Evolutionary conservation across 2,329 filamentous ascomycete genomes (phyloP).

Genomic region (Rugonectria rugulosa): DNA sequence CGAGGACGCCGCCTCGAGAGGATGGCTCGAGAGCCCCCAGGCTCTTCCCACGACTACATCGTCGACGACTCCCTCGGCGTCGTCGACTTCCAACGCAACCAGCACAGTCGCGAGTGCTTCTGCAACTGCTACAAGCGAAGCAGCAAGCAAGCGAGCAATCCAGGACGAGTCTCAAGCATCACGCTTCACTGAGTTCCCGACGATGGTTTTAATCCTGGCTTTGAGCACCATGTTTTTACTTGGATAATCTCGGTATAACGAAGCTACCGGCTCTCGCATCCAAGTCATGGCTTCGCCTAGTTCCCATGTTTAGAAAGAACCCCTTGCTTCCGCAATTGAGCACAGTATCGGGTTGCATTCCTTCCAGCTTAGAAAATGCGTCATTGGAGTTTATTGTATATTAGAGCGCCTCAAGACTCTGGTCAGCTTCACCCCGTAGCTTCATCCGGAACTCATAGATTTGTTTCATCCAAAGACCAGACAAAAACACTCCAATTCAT

Average conservation of each 20-base stretch:
- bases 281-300: no score
- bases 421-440: no score
- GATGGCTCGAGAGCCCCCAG: slow-evolving; percentile 15
- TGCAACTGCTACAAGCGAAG: not conserved
- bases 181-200: slow-evolving; percentile 3
- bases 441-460: no score
- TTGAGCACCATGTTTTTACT: slow-evolving; percentile 12
- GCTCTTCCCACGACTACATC: not conserved
- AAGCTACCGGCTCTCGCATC: no score
- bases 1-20: slow-evolving; percentile 11
- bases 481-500: no score
- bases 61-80: not conserved
- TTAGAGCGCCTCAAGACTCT: no score
- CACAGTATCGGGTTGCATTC: no score
- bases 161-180: slow-evolving; percentile 9
- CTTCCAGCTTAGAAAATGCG: no score
- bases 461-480: no score
- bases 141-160: not conserved
- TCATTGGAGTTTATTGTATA: no score
- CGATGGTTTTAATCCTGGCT: slow-evolving; percentile 9
- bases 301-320: no score
- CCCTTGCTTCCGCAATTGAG: no score
- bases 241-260: not conserved
- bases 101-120: not conserved
- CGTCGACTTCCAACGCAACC: slow-evolving; percentile 1